Base-by-base conservation (phyloP, 2,329 filamentous ascomycete species). In the Penicillium sp. region DNA sequence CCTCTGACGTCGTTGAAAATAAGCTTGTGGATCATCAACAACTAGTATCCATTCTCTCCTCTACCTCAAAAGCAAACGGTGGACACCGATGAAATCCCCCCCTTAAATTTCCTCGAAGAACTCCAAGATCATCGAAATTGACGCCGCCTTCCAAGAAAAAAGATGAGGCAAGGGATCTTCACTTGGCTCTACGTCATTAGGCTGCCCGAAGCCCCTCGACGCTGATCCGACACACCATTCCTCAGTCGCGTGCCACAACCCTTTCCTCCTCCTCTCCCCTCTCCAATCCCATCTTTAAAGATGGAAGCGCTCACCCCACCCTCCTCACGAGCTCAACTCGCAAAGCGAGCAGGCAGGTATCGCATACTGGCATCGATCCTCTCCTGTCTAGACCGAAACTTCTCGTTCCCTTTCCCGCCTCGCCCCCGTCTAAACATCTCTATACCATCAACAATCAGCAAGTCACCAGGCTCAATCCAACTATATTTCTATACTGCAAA, bases 401-500 rank as follows among this genome's bases (percentile, higher is more conserved):
- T 64, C 36, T 61, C 60, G 8, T 58, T 36, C 23, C 61, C 60
- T 2, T 40, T 58, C 3, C 60, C 61, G 2, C 40, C 52, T 14
- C 31, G 37, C 1, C 54, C 58, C 19, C 37, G 28, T 11, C 18
- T 56, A 11, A 37, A 55, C 11, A 50, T 63, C 18, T 48, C 56
- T 21, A 60, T 64, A 31, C 61, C 60, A 11, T 52, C 54, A n/a
- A 61, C 45, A 52, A 21, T 52, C 31, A 63, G 58, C 50, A 56
- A 54, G 36, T 13, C n/a, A 5, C 48, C 56, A 1, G 60, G 62
- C 11, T 14, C 26, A 45, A 55, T 62, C 26, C 18, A 52, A 3
- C 59, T 63, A 4, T 55, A 56, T 46, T 51, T 64, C 45, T 63
- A 55, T 55, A 62, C 58, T 4, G 44, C 49, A 2, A 36, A 31